Conservation (phyloP, 352 stramenopile species). For the Pythium diclinum region DNA sequence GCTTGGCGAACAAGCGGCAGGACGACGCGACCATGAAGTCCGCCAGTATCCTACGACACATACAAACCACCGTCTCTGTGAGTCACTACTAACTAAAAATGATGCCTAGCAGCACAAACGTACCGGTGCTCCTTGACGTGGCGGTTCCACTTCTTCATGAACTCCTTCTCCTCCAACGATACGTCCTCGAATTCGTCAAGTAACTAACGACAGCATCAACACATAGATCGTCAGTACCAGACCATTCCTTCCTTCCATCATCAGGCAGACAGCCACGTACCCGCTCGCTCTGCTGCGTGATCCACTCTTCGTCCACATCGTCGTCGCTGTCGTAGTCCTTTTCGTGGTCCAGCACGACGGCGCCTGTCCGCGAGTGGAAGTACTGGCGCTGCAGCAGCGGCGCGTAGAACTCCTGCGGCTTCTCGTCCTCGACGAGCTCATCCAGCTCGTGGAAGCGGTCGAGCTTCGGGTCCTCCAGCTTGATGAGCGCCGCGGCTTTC, state of each 20-base stretch:
- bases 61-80: background rate
- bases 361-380: slow-evolving; percentile 84
- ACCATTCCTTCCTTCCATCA: background rate
- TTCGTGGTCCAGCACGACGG: slow-evolving; percentile 78
- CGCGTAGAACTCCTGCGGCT: slow-evolving; percentile 70
- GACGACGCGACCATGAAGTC: slow-evolving; percentile 87
- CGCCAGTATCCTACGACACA: slow-evolving; percentile 56
- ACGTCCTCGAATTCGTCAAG: slow-evolving; percentile 89
- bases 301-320: slow-evolving; percentile 88
- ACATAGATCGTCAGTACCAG: background rate
- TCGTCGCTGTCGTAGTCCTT: slow-evolving; percentile 87
- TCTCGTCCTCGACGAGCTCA: slow-evolving; percentile 39
- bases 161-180: slow-evolving; percentile 82
- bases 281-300: slow-evolving; percentile 82
- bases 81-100: background rate
- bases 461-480: slow-evolving; percentile 19
- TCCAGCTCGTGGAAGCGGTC: slow-evolving; percentile 72
- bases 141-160: slow-evolving; percentile 91
- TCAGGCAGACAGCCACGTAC: slow-evolving; percentile 27
- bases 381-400: slow-evolving; percentile 81
- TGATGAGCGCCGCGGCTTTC: background rate
- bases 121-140: slow-evolving; percentile 78
- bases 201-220: slow-evolving; percentile 40
- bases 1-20: slow-evolving; percentile 82
- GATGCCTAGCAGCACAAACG: background rate